These are phyloP conservation scores for Candida sonorensis DNA, from an alignment of 805 yeast genomes.

Conservation along the genomic window DNA sequence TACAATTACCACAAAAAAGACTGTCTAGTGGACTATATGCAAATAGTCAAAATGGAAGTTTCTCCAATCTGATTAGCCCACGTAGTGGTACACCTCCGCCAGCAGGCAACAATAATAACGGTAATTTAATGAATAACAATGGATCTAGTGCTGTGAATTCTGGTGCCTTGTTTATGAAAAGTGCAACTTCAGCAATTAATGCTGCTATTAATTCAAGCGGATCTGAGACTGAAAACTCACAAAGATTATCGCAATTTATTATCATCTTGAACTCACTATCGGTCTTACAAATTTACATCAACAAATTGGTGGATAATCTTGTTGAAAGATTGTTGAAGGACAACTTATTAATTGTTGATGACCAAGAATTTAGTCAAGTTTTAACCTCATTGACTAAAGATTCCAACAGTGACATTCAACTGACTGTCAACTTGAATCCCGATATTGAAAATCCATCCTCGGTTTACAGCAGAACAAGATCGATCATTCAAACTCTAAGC, in stretches of 20 bases:
- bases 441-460: constrained; percentile 14
- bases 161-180: constrained; percentile 33
- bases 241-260: constrained; percentile 52
- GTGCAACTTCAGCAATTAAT: constrained; percentile 32
- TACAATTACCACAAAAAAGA: constrained; percentile 13
- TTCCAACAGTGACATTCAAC: constrained; percentile 11
- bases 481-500: constrained; percentile 15
- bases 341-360: constrained; percentile 26
- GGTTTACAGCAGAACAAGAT: constrained; percentile 18
- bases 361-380: constrained; percentile 21
- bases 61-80: constrained; percentile 19
- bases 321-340: constrained; percentile 19
- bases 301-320: constrained; percentile 42
- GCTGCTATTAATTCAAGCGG: constrained; percentile 30
- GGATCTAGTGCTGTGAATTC: constrained; percentile 14
- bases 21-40: no score
- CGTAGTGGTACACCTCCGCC: constrained; percentile 26
- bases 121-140: no score
- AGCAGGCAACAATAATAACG: constrained; percentile 13
- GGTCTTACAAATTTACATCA: constrained; percentile 51
- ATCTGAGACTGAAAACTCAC: constrained; percentile 36
- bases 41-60: constrained; percentile 20
- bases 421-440: constrained; percentile 11
- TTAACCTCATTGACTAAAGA: constrained; percentile 18
- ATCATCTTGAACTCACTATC: constrained; percentile 69